Percentiles rank a stretch among this genome's conserved stretches.
phyloP scores from a whole-genome alignment of 345 rosid species.

The Pistacia atlantica region DNA sequence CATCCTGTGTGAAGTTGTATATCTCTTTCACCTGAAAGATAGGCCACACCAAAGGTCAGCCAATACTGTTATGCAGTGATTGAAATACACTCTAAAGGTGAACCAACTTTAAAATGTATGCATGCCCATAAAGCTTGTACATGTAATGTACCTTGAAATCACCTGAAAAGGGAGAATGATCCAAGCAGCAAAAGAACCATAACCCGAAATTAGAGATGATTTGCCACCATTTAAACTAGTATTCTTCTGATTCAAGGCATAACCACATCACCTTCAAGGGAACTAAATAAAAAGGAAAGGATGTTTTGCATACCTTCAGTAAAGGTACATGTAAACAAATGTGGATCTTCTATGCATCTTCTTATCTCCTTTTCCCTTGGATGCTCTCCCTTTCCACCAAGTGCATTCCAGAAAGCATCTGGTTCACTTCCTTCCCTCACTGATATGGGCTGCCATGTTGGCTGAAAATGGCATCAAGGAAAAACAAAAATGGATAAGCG shows the following conservation, averaged over 20 bases:
- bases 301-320: slow-evolving; percentile 52
- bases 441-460: slow-evolving; percentile 68
- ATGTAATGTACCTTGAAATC: slow-evolving; percentile 65
- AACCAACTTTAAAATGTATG: slow-evolving; percentile 12
- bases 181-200: slow-evolving; percentile 45
- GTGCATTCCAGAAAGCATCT: slow-evolving; percentile 72
- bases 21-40: slow-evolving; percentile 69
- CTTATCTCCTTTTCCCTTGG: slow-evolving; percentile 58
- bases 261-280: slow-evolving; percentile 41
- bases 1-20: slow-evolving; percentile 85
- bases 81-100: neutral
- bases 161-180: slow-evolving; percentile 55
- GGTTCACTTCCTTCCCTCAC: slow-evolving; percentile 86
- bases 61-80: neutral
- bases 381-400: slow-evolving; percentile 82
- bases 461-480: slow-evolving; percentile 45
- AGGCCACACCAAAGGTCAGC: neutral
- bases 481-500: neutral
- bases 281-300: slow-evolving; percentile 27
- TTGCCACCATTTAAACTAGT: slow-evolving; percentile 39
- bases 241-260: slow-evolving; percentile 49
- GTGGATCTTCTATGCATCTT: slow-evolving; percentile 63
- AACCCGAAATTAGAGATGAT: slow-evolving; percentile 45
- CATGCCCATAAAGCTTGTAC: slow-evolving; percentile 10
- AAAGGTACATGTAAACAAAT: slow-evolving; percentile 46